A percentile compares a stretch with the other conserved stretches of the same genome.
These are phyloP conservation scores for Rubus idaeus DNA, from an alignment of 306 rosid genomes.

Conservation along the genomic window DNA sequence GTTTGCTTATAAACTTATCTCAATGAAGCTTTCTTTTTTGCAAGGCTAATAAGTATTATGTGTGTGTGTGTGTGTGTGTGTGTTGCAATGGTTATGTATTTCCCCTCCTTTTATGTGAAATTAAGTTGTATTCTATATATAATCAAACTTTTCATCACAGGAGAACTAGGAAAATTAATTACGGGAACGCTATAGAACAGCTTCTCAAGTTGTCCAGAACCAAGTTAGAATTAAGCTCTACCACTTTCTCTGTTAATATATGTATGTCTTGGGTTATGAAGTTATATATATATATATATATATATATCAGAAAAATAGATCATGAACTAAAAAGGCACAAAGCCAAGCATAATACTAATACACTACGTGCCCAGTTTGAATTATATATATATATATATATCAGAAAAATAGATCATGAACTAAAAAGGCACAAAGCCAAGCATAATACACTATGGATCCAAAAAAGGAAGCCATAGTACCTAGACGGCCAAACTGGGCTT, in stretches of 20 bases:
- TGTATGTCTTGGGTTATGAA: conserved; percentile 60
- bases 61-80: not conserved
- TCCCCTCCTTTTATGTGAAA: not conserved
- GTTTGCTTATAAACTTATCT: not conserved
- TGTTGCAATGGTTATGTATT: not conserved
- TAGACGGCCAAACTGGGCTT: too few species aligned
- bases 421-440: too few species aligned
- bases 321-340: too few species aligned
- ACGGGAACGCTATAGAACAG: conserved; percentile 92
- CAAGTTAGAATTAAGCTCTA: conserved; percentile 80
- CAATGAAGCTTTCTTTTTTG: not conserved
- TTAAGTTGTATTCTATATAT: not conserved
- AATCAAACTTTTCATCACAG: conserved; percentile 30
- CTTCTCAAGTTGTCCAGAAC: conserved; percentile 97
- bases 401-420: too few species aligned
- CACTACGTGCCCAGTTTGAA: too few species aligned
- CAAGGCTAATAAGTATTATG: not conserved
- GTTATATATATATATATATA: too few species aligned
- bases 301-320: too few species aligned
- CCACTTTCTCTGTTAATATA: conserved; percentile 58
- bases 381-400: too few species aligned
- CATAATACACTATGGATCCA: too few species aligned
- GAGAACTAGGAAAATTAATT: conserved; percentile 92
- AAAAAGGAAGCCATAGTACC: too few species aligned
- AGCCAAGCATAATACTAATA: too few species aligned